Conservation (phyloP, 768 basidiomycete genomes). For the Pisolithus orientalis region DNA sequence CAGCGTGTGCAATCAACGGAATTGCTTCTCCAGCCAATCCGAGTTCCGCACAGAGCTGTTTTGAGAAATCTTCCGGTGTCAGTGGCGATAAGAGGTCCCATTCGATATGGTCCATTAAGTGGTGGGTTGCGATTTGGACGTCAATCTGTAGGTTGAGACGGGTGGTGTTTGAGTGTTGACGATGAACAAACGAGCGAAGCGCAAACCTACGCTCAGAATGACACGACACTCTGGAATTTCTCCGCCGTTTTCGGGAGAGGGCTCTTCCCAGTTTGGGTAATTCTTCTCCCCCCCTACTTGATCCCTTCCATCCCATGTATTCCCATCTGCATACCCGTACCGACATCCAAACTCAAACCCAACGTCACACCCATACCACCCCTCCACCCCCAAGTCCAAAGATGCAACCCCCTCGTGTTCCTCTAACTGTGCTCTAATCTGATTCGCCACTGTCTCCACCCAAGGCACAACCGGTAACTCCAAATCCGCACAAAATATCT, state of each 20-base stretch:
- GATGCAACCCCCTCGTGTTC: conserved; percentile 80
- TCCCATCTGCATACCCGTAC: too few species aligned
- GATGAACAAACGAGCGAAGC: neutral
- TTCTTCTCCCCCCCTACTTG: too few species aligned
- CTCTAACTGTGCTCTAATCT: conserved; percentile 88
- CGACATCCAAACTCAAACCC: too few species aligned
- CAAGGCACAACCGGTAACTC: conserved; percentile 64
- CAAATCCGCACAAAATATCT: conserved; percentile 82
- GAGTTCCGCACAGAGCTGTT: conserved; percentile 75
- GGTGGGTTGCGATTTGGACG: conserved; percentile 89
- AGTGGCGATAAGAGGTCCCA: conserved; percentile 96
- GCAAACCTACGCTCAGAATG: conserved; percentile 59
- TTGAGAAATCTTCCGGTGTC: conserved; percentile 82
- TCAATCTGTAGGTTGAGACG: conserved; percentile 62
- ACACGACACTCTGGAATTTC: conserved; percentile 76
- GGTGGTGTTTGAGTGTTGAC: neutral
- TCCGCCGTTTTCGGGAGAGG: conserved; percentile 33
- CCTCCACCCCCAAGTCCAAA: conserved; percentile 57
- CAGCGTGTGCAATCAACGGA: conserved; percentile 85
- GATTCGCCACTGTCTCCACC: conserved; percentile 73
- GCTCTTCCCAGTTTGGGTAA: neutral
- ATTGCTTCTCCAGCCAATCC: conserved; percentile 84
- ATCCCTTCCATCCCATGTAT: too few species aligned
- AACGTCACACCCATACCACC: neutral
- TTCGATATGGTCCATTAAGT: conserved; percentile 92